Conservation (phyloP, 2,329 filamentous ascomycete species). For the Coniochaeta sp. region DNA sequence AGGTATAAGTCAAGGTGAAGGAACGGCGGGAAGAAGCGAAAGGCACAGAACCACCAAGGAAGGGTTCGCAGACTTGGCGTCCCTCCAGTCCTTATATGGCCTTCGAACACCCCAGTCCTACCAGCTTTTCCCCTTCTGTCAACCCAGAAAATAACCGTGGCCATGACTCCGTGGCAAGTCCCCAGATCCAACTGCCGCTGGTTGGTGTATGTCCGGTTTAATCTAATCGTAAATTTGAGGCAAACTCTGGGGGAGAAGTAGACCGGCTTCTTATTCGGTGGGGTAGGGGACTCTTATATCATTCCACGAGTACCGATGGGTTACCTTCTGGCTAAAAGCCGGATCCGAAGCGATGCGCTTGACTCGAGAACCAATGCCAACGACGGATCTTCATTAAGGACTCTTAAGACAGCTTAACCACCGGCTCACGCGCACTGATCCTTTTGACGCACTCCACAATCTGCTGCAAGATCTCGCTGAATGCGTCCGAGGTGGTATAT, state of each 20-base stretch:
- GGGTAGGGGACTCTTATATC: background rate
- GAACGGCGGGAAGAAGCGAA: background rate
- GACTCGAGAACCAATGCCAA: background rate
- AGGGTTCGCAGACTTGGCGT: background rate
- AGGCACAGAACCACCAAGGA: background rate
- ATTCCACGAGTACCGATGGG: constrained; percentile 1
- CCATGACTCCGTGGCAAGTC: background rate
- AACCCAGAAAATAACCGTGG: background rate
- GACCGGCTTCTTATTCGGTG: background rate
- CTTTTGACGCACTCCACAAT: background rate
- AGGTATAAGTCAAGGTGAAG: background rate
- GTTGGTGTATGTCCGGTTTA: background rate
- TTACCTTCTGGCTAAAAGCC: constrained; percentile 1
- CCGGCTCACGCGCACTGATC: background rate
- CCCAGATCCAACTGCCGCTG: constrained; percentile 3
- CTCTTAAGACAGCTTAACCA: background rate
- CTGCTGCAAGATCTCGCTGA: background rate
- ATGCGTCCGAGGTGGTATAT: background rate
- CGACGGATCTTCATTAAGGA: background rate
- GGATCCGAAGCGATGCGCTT: background rate
- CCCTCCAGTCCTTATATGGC: background rate
- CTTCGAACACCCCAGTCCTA: background rate
- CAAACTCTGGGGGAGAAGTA: background rate
- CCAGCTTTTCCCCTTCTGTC: background rate
- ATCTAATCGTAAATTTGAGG: constrained; percentile 1